These are phyloP conservation scores for Apiotrichum porosum DNA, from an alignment of 1,284 basidiomycete species.

Conservation along the genomic window DNA sequence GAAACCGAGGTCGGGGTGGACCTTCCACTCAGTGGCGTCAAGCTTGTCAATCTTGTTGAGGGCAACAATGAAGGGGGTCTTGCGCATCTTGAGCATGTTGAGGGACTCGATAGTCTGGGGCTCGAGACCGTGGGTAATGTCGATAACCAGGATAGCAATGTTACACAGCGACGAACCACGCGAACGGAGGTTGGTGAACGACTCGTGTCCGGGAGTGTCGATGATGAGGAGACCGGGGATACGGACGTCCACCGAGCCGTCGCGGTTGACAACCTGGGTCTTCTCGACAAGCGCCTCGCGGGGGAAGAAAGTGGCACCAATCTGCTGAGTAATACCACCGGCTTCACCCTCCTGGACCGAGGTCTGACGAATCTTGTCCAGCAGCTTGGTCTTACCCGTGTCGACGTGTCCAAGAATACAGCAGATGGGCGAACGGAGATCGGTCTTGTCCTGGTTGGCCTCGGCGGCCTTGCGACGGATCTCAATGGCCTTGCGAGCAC, in stretches of 20 bases:
- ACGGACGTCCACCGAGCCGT: constrained; percentile 84
- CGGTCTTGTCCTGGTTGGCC: constrained; percentile 79
- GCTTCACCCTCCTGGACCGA: constrained; percentile 99
- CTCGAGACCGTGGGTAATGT: constrained; percentile 99
- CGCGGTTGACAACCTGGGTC: constrained; percentile 84
- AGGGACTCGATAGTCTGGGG: constrained; percentile 96
- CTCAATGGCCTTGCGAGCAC: constrained; percentile 72
- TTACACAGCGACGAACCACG: constrained; percentile 98
- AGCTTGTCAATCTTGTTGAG: constrained; percentile 67
- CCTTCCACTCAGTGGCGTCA: constrained; percentile 70
- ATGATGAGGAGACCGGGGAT: constrained; percentile 95
- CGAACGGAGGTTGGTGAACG: constrained; percentile 94
- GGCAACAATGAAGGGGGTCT: constrained; percentile 98
- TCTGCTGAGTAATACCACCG: constrained; percentile 99
- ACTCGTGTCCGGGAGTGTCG: constrained; percentile 99
- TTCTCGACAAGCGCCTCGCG: constrained; percentile 92
- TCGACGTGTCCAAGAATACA: constrained; percentile 99
- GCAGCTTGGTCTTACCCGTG: constrained; percentile 96
- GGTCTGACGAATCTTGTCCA: constrained; percentile 99
- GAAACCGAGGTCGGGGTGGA: constrained; percentile 88
- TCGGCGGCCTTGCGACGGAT: constrained; percentile 82
- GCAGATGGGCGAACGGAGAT: constrained; percentile 94
- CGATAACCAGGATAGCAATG: constrained; percentile 97
- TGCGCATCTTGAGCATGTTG: constrained; percentile 83
- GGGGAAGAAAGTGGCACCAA: constrained; percentile 99